Evolutionary conservation across 139 green algal genomes (phyloP).

Genomic region (Micractinium conductrix): DNA sequence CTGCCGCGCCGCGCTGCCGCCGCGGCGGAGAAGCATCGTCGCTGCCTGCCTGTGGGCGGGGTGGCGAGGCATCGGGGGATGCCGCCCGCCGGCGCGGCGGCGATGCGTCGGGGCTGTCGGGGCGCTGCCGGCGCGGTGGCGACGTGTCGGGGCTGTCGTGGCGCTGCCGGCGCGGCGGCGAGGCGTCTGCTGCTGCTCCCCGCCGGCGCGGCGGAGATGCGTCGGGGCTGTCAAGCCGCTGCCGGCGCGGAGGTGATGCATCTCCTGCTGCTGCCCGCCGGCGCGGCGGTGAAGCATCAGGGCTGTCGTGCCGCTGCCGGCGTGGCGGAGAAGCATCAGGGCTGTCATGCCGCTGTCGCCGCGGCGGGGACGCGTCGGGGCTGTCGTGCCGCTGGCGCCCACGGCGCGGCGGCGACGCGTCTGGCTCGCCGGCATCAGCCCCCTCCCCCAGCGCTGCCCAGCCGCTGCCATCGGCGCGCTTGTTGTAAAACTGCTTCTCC

Average conservation of each 20-base stretch:
- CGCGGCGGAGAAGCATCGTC: conserved; percentile 45
- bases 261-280: conserved; percentile 29
- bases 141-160: conserved; percentile 20
- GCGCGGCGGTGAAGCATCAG: conserved; percentile 40
- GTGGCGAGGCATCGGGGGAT: conserved; percentile 33
- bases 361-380: conserved; percentile 48
- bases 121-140: neutral
- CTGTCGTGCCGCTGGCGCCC: conserved; percentile 43
- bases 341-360: conserved; percentile 34
- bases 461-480: conserved; percentile 17
- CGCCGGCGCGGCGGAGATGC: conserved; percentile 32
- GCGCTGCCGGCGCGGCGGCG: conserved; percentile 30
- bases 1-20: conserved; percentile 22
- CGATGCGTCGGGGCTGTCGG: conserved; percentile 46
- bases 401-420: conserved; percentile 35
- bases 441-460: conserved; percentile 10
- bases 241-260: conserved; percentile 41
- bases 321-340: conserved; percentile 47
- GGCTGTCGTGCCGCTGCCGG: conserved; percentile 31
- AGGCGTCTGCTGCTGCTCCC: conserved; percentile 30
- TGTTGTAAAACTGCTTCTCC: conserved; percentile 37
- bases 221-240: conserved; percentile 32
- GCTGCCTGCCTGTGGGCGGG: conserved; percentile 39
- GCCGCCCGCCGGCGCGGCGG: conserved; percentile 15
- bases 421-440: conserved; percentile 15